A percentile compares a stretch with the other conserved stretches of the same genome.
These are phyloP conservation scores for Vaccinium corymbosum DNA, from an alignment of 148 eudicot species.

Conservation along the genomic window DNA sequence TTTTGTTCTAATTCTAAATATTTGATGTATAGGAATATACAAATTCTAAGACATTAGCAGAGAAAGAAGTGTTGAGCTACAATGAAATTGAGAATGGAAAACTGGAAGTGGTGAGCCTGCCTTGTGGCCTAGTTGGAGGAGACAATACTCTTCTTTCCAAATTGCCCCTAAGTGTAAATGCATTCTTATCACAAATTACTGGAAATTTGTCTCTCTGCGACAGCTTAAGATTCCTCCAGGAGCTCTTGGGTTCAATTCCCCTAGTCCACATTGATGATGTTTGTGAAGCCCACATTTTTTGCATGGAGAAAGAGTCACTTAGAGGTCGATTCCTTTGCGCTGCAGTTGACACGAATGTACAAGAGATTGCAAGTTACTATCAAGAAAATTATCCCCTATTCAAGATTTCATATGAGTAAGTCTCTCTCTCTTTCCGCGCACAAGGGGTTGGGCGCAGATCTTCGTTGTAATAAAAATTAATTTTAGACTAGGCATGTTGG, in stretches of 20 bases:
- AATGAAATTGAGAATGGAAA: constrained; percentile 11
- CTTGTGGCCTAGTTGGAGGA: constrained; percentile 51
- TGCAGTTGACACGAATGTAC: background rate
- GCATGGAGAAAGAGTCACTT: constrained; percentile 37
- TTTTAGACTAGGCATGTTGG: background rate
- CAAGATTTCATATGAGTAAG: background rate
- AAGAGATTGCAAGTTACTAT: background rate
- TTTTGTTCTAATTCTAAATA: background rate
- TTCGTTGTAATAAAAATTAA: background rate
- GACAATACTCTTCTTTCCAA: constrained; percentile 27
- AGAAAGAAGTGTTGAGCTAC: constrained; percentile 29
- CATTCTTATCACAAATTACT: constrained; percentile 21
- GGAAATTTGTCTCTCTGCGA: background rate
- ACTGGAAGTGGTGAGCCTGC: constrained; percentile 39
- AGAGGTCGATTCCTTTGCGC: constrained; percentile 40
- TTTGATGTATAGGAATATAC: constrained; percentile 21
- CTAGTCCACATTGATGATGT: constrained; percentile 48
- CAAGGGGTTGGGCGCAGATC: background rate
- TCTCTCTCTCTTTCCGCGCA: background rate
- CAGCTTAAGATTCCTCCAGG: constrained; percentile 26
- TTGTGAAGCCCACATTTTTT: constrained; percentile 15
- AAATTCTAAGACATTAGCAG: constrained; percentile 35
- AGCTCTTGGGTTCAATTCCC: constrained; percentile 39
- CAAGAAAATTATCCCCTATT: background rate
- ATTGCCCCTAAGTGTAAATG: background rate